Evolutionary conservation across 2,329 filamentous ascomycete genomes (phyloP), one percentile per base, ranked within the genome.

Genomic region (Lecanosticta acicola): DNA sequence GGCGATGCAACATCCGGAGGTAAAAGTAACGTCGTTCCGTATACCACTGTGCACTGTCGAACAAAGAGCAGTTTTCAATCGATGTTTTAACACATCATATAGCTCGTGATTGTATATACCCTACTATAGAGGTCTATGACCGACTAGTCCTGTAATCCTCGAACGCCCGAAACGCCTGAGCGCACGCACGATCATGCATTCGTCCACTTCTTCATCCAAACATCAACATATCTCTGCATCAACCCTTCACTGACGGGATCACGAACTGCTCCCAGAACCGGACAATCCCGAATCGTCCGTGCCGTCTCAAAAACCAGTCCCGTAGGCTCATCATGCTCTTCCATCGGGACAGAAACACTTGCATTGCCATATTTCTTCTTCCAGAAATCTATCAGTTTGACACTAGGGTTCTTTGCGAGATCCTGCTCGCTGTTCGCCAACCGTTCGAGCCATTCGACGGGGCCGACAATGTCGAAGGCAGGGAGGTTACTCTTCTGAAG

Each of bases 311-410:
- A 50, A 5, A 20, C 39, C 39, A 50, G 16, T 2, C 39, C 43
- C 3, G 36, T 29, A 16, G 39, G 39, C 26, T 50, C 14, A 2
- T 46, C 47, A 14, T 29, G 10, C 9, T 9, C 13, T 11, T 36
- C 3, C 3, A 16, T 21, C 21, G 32, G 4, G 3, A 19, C 32
- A 7, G n/a, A 9, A 14, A 11, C 13, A 32, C n/a, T n/a, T n/a
- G 34, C 39, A 4, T 42, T 32, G 3, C 49, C 49, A 16, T 52
- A 52, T 35, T 49, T 52, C 26, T 32, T 43, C 29, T 19, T 38
- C 49, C 49, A 62, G 43, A 63, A 63, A 34, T 60, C 60, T 5
- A 61, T 20, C 13, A 64, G 42, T 49, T 64, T 63, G 32, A 60
- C 36, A 8, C 53, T 60, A 2, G 61, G 58, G n/a, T 58, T 51